phyloP scores from a whole-genome alignment of 2,329 filamentous ascomycete genomes.

The Aspergillus hortae region DNA sequence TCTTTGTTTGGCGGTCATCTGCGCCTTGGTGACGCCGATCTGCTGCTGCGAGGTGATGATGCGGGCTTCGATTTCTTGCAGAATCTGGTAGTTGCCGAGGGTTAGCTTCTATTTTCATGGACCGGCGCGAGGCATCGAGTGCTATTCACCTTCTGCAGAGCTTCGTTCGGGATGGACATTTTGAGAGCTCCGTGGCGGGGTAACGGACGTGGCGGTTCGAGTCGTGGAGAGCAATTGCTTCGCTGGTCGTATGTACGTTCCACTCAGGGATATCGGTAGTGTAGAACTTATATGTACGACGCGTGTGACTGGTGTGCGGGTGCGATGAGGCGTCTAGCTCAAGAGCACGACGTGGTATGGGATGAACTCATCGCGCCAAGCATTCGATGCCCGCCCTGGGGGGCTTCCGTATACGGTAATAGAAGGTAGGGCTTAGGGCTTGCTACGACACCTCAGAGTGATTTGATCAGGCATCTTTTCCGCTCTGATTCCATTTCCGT shows the following conservation, averaged over 20 bases:
- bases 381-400: constrained; percentile 7
- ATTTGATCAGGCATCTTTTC: neutral
- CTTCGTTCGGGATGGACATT: constrained; percentile 94
- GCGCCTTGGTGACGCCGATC: constrained; percentile 77
- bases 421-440: constrained; percentile 20
- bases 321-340: no score
- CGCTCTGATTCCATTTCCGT: neutral
- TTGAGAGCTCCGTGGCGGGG: constrained; percentile 23
- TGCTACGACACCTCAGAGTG: neutral
- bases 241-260: neutral
- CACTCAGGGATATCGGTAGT: neutral
- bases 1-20: constrained; percentile 80
- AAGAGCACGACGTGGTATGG: neutral
- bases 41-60: constrained; percentile 87
- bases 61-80: constrained; percentile 91
- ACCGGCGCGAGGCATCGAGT: no score
- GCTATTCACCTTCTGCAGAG: constrained; percentile 75
- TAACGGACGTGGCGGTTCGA: neutral
- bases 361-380: constrained; percentile 13
- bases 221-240: neutral
- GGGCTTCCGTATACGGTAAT: constrained; percentile 8
- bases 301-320: neutral
- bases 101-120: neutral
- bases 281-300: neutral
- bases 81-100: constrained; percentile 56